Evolutionary conservation across 2,329 filamentous ascomycete species (phyloP), one percentile per base, ranked within the genome.

Genomic region (Polychaeton citri): DNA sequence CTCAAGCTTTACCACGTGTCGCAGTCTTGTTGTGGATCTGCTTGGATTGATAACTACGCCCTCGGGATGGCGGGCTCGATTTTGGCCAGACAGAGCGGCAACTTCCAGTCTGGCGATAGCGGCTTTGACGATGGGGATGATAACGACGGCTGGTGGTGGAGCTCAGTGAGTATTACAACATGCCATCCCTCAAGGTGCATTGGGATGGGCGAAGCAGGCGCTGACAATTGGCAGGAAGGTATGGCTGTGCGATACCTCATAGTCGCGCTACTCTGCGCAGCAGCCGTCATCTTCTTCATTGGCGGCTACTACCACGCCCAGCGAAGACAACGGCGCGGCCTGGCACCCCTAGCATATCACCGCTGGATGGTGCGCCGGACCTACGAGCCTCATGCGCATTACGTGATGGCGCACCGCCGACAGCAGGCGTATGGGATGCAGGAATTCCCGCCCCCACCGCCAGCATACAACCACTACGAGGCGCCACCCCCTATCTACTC

Each of bases 261-360:
- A 40, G 74, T 87, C 51, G 69, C 72, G 41, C 61, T 65, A 42
- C 54, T 88, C 44, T 63, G 82, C 47, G 39, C 68, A 37, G 38
- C 75, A 40, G 59, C 83, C 49, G 54, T 74, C 35, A 48, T 66
- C 30, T 84, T 76, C 65, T 64, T 86, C 49, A 45, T 82, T 36
- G 65, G 73, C 40, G 81, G 80, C 41, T 80, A 81, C 55, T 59
- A 72, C 32, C 83, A 88, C 58, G 83, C 81, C 32, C 73, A 73
- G 54, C 60, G 61, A 32, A 69, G 83, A 32, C 65, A 87, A 44
- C 66, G 63, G 41, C 78, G 76, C 54, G 81, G 81, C 2, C 62
- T 76, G 24, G 63, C 66, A 13, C 78, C 81, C 12, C 59, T 86
- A 21, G 60, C 58, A 42, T 88, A 88, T 52, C 81, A 90, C 58